Conservation (phyloP, 805 yeast genomes). For the Lipomyces sp. region DNA sequence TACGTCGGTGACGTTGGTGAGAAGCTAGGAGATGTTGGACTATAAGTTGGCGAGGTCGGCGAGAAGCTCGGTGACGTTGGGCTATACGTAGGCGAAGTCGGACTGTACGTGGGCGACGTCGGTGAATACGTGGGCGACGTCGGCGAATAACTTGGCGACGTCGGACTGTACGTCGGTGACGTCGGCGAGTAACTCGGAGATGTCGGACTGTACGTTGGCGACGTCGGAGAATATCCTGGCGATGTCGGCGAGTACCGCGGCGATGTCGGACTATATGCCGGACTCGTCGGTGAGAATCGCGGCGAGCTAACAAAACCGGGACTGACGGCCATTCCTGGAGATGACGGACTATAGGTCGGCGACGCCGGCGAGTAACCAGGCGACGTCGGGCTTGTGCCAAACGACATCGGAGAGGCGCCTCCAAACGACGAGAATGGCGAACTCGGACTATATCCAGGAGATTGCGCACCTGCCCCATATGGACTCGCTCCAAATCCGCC, state of each 20-base stretch:
- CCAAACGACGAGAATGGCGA: conserved; percentile 68
- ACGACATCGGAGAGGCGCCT: conserved; percentile 57
- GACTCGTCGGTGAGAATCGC: conserved; percentile 57
- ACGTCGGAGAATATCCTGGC: conserved; percentile 81
- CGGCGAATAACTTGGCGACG: conserved; percentile 64
- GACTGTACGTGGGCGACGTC: conserved; percentile 70
- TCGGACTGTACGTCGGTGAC: conserved; percentile 62
- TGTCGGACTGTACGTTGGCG: conserved; percentile 77
- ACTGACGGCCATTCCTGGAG: conserved; percentile 72
- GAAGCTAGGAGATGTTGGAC: conserved; percentile 67
- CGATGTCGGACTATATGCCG: conserved; percentile 68
- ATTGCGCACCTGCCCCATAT: conserved; percentile 56
- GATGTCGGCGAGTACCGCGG: conserved; percentile 72
- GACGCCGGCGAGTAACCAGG: conserved; percentile 74
- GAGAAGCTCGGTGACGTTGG: conserved; percentile 81
- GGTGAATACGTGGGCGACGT: conserved; percentile 68
- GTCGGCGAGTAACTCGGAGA: conserved; percentile 75
- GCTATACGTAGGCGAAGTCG: conserved; percentile 79
- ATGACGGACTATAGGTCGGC: conserved; percentile 73
- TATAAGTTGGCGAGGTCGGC: conserved; percentile 74
- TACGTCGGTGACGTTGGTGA: conserved; percentile 75
- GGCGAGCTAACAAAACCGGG: conserved; percentile 69
- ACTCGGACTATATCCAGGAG: conserved; percentile 74
- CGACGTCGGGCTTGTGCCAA: conserved; percentile 64
- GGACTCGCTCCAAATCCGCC: conserved; percentile 67